Base-by-base conservation (phyloP, 2,329 filamentous ascomycete species). In the Alternaria dauci region DNA sequence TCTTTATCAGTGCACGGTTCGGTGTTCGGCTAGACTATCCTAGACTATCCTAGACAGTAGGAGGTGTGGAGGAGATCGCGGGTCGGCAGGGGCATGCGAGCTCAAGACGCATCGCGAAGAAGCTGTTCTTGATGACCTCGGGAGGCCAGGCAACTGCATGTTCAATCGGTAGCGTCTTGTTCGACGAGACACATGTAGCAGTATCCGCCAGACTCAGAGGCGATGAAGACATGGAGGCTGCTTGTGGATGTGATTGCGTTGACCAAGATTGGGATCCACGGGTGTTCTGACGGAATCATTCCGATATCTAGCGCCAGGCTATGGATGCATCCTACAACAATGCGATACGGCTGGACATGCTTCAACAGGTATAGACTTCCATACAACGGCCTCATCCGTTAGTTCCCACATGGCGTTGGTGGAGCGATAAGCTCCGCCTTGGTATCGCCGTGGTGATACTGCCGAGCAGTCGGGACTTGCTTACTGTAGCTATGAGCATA, bases 281-380 rank as follows among this genome's bases (percentile, higher is more conserved):
- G 42, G 34, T 36, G 23, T 25, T 42, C 28, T 18, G 23, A 28
- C 48, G 52, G 55, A 57, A 42, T 51, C n/a, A 43, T 58, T 54
- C 47, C 55, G 52, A 42, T 57, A 58, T 56, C 50, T 56, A 46
- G 59, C 36, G 42, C 59, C 42, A 55, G 50, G 44, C 44, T 41
- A 43, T 38, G 25, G 26, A 46, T 52, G 25, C 32, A 46, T 52
- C 55, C 51, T 50, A 38, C 54, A 39, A 39, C 14, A 23, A 43
- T 48, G 18, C 25, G 42, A 41, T 55, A 30, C 36, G 63, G 62
- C 50, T 67, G 58, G 61, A 65, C 61, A 58, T 68, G 51, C 61
- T 65, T 41, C 14, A 60, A 55, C 20, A n/a, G 58, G 63, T 25
- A 66, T 62, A 53, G 51, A 11, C 42, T 52, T 59, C 51, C 55